Percentiles rank a stretch among this genome's conserved stretches.
These are phyloP conservation scores for Candida pseudoviswanathii DNA, from an alignment of 1,139 yeast genomes.

Conservation along the genomic window DNA sequence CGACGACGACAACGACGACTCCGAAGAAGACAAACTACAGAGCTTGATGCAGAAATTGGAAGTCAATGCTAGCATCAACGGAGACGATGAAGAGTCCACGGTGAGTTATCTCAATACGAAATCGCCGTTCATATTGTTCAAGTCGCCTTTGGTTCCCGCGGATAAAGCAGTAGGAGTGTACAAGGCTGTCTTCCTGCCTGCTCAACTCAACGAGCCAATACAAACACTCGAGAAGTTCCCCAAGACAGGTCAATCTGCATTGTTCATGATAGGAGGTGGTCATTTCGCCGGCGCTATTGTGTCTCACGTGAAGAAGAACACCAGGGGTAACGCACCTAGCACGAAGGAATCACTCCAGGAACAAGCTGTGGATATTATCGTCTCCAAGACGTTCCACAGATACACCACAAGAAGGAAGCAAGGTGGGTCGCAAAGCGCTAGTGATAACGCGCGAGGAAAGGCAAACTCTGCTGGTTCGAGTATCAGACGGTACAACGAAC, in stretches of 20 bases:
- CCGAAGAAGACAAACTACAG: slow-evolving; percentile 27
- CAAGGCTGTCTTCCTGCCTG: slow-evolving; percentile 59
- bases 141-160: slow-evolving; percentile 45
- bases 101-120: slow-evolving; percentile 61
- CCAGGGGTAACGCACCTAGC: slow-evolving; percentile 55
- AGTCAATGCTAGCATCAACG: slow-evolving; percentile 14
- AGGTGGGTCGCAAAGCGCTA: slow-evolving; percentile 95
- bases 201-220: slow-evolving; percentile 42
- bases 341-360: slow-evolving; percentile 46
- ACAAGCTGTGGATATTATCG: slow-evolving; percentile 66
- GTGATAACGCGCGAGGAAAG: slow-evolving; percentile 89
- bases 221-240: slow-evolving; percentile 41
- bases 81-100: slow-evolving; percentile 30
- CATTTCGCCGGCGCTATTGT: slow-evolving; percentile 96
- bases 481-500: slow-evolving; percentile 87
- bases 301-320: slow-evolving; percentile 63
- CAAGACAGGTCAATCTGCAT: slow-evolving; percentile 52
- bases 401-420: slow-evolving; percentile 96
- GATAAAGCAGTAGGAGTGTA: slow-evolving; percentile 66
- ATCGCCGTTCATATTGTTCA: slow-evolving; percentile 63
- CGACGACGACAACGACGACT: slow-evolving; percentile 23
- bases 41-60: slow-evolving; percentile 37
- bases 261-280: slow-evolving; percentile 96
- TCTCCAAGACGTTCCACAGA: slow-evolving; percentile 87
- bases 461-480: slow-evolving; percentile 97